Evolutionary conservation across 2,329 filamentous ascomycete species (phyloP), one percentile per base, ranked within the genome.

Genomic region (Aspergillus sp.): DNA sequence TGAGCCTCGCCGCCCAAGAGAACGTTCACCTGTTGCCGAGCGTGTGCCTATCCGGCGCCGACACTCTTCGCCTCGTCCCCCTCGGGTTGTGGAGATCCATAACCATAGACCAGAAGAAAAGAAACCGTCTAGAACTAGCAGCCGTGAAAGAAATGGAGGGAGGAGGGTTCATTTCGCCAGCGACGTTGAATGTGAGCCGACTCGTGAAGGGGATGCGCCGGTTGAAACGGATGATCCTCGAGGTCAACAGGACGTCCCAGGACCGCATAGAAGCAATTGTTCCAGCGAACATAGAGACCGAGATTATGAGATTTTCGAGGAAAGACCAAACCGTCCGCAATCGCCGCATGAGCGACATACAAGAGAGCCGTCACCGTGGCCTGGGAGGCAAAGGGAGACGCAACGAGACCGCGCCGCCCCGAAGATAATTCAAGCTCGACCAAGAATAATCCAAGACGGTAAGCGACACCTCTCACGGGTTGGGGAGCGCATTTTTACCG

Each of bases 361-460:
- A 19, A 39, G 37, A 10, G 5, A 20, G 15, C 37, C 37, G 4
- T 39, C 37, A 12, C 17, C 17, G 17, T 39, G 37, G 37, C 17
- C 41, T 25, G 48, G 38, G 41, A 50, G 30, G 41, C 20, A 15
- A 41, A 32, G 41, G 20, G 22, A 44, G 23, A 10, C 25, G 33
- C 37, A 32, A 37, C 51, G 35, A 32, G 12, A 38, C 37, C 45
- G 17, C 27, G 19, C 43, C 12, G 7, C 27, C 15, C 23, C 27
- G 17, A 27, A 25, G 27, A 48, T 43, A 30, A 35, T 22, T 25
- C 51, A 41, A 25, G 17, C 37, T 33, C 52, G 48, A 25, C 57
- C 60, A 45, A 49, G 45, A n/a, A 59, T 62, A 15, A 59, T 62
- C 38, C 57, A 60, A 41, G 59, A 58, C n/a, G 60, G 59, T 5